Conservation (phyloP, 164 flowering plant species). For the Magnolia officinalis region DNA sequence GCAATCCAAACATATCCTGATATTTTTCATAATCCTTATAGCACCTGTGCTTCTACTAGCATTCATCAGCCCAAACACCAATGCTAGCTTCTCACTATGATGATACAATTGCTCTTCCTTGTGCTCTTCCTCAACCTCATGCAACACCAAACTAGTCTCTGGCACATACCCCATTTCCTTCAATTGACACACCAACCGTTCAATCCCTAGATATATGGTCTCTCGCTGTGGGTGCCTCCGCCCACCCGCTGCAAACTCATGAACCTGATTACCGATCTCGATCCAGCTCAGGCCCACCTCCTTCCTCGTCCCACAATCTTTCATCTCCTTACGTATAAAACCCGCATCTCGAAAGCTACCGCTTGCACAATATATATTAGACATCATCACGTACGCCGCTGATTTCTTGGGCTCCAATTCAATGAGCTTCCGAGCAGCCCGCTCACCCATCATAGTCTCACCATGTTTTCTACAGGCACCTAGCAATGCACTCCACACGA, state of each 20-base stretch:
- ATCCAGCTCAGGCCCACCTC: conserved; percentile 87
- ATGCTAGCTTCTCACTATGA: conserved; percentile 84
- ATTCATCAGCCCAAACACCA: conserved; percentile 51
- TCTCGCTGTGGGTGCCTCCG: conserved; percentile 41
- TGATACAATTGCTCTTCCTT: conserved; percentile 59
- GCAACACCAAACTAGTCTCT: conserved; percentile 49
- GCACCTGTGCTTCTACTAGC: conserved; percentile 4
- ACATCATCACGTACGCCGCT: conserved; percentile 55
- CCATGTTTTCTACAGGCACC: conserved; percentile 73
- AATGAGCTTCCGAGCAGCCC: conserved; percentile 47
- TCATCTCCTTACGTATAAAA: conserved; percentile 54
- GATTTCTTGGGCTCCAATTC: conserved; percentile 63
- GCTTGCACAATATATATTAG: conserved; percentile 54
- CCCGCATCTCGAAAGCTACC: conserved; percentile 51
- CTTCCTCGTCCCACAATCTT: conserved; percentile 45
- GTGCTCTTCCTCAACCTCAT: conserved; percentile 64
- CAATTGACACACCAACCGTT: conserved; percentile 33
- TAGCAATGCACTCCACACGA: conserved; percentile 75
- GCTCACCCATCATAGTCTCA: conserved; percentile 43
- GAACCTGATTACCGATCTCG: conserved; percentile 51
- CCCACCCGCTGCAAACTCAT: conserved; percentile 81
- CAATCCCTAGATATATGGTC: conserved; percentile 34
- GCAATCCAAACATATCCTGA: conserved; percentile 69
- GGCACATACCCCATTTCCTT: conserved; percentile 67
- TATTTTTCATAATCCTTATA: conserved; percentile 67